Base-by-base conservation (phyloP, 495 filamentous ascomycete species). In the Pseudomonodictys pantanalensis region DNA sequence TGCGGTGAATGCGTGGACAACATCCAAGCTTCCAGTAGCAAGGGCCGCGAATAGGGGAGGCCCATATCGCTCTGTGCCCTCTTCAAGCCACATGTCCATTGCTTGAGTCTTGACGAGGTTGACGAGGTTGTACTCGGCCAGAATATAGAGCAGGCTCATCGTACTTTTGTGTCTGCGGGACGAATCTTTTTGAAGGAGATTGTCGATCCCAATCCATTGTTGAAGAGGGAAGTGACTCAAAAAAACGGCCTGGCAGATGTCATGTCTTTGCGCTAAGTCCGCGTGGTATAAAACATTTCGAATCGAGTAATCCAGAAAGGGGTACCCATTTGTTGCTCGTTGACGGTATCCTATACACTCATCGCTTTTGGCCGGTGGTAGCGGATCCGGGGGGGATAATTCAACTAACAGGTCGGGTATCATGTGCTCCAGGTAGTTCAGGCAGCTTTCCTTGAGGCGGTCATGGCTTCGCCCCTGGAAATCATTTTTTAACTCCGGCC, bases 401-500 rank as follows among this genome's bases (percentile, higher is more conserved):
- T 51, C 3, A 18, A 15, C 7, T 18, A 43, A 43, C 17, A 52
- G 2, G 26, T 58, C 35, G 15, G 5, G 25, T 12, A 15, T 35
- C 32, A 35, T 35, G 8, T 15, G 15, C 32, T 7, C 32, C 18
- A 48, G 12, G 35, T 62, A 56, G 1, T 15, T 11, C 7, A 38
- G 18, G 41, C 59, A 62, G 33, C 59, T 48, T 28, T 41, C 11
- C 32, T 49, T 56, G 9, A 62, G 59, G 17, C 44, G 42, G 9
- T 62, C 41, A 24, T 62, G 52, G 23, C 59, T 62, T 26, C 2
- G 18, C 5, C 41, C 59, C 2, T 20, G 4, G 23, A 55, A 20
- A 28, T 30, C 32, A 7, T 17, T 15, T 18, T 17, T 22, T 28
- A 50, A 30, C 15, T 22, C 24, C 29, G 52, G 28, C 5, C 32